A percentile compares a stretch with the other conserved stretches of the same genome.
These are phyloP conservation scores for Myxozyma kluyveri DNA, from an alignment of 805 yeast genomes.

Conservation along the genomic window DNA sequence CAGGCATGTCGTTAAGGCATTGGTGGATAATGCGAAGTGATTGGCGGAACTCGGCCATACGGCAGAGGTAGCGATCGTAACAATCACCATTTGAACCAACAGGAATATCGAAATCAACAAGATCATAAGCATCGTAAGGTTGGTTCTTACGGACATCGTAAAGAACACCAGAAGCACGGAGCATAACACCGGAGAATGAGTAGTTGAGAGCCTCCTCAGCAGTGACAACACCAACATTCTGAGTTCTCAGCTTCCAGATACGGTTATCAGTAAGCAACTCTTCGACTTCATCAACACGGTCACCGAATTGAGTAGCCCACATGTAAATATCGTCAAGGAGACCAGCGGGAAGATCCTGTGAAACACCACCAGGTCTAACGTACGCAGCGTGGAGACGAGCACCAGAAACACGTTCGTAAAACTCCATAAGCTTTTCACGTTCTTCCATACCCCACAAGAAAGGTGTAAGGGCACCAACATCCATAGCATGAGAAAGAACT, in stretches of 20 bases:
- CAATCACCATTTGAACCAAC: conserved; percentile 89
- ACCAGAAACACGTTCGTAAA: conserved; percentile 85
- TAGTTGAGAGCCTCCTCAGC: conserved; percentile 86
- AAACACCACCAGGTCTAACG: conserved; percentile 88
- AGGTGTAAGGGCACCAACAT: conserved; percentile 90
- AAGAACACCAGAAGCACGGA: conserved; percentile 87
- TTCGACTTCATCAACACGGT: conserved; percentile 85
- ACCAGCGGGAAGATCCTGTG: conserved; percentile 84
- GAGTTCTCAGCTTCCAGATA: conserved; percentile 86
- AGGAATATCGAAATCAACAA: conserved; percentile 81
- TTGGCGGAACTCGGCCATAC: conserved; percentile 92
- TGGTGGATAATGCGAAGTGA: conserved; percentile 84
- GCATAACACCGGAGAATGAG: conserved; percentile 81
- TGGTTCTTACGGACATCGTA: conserved; percentile 81
- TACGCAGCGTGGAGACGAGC: conserved; percentile 88
- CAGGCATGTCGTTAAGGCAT: conserved; percentile 87
- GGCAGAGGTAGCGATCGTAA: conserved; percentile 80
- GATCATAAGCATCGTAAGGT: conserved; percentile 87
- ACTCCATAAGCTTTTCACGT: conserved; percentile 89
- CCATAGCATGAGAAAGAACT: conserved; percentile 84
- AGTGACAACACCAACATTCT: conserved; percentile 73
- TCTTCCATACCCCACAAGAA: conserved; percentile 94
- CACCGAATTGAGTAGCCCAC: conserved; percentile 97
- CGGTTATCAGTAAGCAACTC: conserved; percentile 86
- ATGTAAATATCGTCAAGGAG: conserved; percentile 84